Base-by-base conservation (phyloP, 2,329 filamentous ascomycete genomes). In the Neonectria sp. region DNA sequence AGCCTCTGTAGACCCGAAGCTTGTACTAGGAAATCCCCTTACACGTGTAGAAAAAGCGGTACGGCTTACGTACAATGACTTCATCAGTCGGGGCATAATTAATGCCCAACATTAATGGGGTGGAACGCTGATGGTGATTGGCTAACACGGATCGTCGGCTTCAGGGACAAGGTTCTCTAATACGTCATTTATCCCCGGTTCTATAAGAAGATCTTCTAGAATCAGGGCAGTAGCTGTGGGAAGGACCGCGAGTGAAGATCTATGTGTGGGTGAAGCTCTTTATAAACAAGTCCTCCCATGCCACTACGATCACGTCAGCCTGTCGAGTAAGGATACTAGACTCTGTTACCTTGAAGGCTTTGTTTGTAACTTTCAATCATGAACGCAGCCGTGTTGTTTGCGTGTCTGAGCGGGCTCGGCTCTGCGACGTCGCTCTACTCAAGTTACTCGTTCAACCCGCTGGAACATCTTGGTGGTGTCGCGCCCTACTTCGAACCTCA, bases 401-500 rank as follows among this genome's bases (percentile, higher is more conserved):
- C n/a, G n/a, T 45, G 40, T 45, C 40, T 45, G n/a, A 45, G 40
- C n/a, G 40, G 40, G n/a, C 40, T 45, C n/a, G 8, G n/a, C n/a
- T 45, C 40, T 45, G 40, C 40, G n/a, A 24, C 68, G 8, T 63
- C 78, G 0, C 78, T 85, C 49, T 84, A 85, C 71, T 85, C 83
- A 0, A 80, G 78, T 2, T 88, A 87, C 70, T 77, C 75, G 60
- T 89, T 89, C 75, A 85, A 88, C 59, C 84, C 87, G 0, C 79
- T 89, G 3, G 79, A 88, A 29, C 87, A 89, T 60, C 80, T 89
- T 11, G 83, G 83, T 1, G 87, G 87, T n/a, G 86, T 88, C 6
- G 81, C 86, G 1, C 87, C 88, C 0, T 90, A 90, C 71, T 90
- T 88, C 60, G 86, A 89, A 70, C 83, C 87, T 0, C 82, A 86